phyloP scores from a whole-genome alignment of 208 protist species.

The Crithidia fasciculata region DNA sequence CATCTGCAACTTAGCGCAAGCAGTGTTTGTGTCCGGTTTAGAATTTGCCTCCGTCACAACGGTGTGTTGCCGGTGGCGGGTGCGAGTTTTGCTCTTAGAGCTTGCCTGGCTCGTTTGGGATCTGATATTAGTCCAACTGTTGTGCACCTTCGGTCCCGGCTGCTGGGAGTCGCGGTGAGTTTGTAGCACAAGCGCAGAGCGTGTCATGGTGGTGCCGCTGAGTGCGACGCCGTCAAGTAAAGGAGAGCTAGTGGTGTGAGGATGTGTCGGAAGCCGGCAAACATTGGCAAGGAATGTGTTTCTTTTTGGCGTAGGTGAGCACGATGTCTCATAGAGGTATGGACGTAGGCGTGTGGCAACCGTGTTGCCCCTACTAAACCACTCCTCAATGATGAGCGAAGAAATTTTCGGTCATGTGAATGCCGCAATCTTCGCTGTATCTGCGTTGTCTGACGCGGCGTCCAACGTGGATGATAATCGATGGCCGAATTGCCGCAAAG shows the following conservation, averaged over 20 bases:
- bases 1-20: no score
- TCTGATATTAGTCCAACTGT: no score
- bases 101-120: no score
- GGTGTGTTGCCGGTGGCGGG: no score
- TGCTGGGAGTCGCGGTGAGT: no score
- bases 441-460: not conserved
- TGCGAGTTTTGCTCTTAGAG: no score
- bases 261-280: not conserved
- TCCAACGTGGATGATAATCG: not conserved
- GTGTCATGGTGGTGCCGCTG: no score
- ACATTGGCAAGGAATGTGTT: not conserved
- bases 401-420: constrained; percentile 22
- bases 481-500: not conserved
- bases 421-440: constrained; percentile 22
- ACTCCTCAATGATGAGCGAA: not conserved
- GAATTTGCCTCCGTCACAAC: no score
- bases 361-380: not conserved
- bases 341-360: not conserved
- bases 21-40: no score
- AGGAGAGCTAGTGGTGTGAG: not conserved
- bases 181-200: no score
- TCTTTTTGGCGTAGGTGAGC: not conserved
- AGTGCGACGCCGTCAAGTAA: no score
- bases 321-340: not conserved
- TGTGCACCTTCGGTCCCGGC: no score